Percentiles rank a stretch among this genome's conserved stretches.
These are phyloP conservation scores for Gymnopilus dilepis DNA, from an alignment of 768 basidiomycete species.

Conservation along the genomic window DNA sequence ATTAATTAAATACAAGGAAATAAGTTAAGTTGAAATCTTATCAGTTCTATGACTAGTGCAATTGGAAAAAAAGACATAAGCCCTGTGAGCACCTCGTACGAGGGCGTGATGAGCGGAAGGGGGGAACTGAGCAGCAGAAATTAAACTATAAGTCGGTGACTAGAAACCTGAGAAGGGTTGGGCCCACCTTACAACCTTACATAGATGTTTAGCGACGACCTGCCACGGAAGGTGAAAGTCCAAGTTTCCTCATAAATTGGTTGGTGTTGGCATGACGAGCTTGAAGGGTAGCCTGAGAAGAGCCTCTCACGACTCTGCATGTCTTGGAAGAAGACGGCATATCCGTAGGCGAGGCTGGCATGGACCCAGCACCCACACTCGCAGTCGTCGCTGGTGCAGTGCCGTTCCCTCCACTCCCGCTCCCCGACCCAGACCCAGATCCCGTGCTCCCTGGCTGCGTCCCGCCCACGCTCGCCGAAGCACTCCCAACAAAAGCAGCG, in stretches of 20 bases:
- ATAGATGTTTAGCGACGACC: not conserved
- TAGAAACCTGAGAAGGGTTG: not conserved
- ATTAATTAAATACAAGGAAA: not conserved
- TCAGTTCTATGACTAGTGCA: too few relatives aligned
- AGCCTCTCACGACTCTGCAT: slow-evolving; percentile 25
- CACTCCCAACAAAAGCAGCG: slow-evolving; percentile 42
- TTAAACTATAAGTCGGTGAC: not conserved
- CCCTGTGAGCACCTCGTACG: not conserved
- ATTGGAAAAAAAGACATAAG: not conserved
- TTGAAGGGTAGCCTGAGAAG: slow-evolving; percentile 16
- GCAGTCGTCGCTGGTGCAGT: not conserved
- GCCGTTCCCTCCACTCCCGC: not conserved
- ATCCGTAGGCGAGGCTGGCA: slow-evolving; percentile 8
- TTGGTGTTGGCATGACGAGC: slow-evolving; percentile 37
- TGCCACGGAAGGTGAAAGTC: slow-evolving; percentile 8
- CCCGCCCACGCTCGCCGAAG: slow-evolving; percentile 4
- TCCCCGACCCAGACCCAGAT: not conserved
- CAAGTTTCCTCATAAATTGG: slow-evolving; percentile 37
- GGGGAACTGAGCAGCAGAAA: not conserved
- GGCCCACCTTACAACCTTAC: too few relatives aligned
- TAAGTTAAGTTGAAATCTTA: not conserved
- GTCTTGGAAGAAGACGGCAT: slow-evolving; percentile 9
- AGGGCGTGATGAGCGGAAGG: not conserved
- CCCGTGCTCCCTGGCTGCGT: too few relatives aligned
- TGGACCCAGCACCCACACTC: not conserved